phyloP scores from a whole-genome alignment of 1,284 basidiomycete species.

The Afroboletus lepidellus region DNA sequence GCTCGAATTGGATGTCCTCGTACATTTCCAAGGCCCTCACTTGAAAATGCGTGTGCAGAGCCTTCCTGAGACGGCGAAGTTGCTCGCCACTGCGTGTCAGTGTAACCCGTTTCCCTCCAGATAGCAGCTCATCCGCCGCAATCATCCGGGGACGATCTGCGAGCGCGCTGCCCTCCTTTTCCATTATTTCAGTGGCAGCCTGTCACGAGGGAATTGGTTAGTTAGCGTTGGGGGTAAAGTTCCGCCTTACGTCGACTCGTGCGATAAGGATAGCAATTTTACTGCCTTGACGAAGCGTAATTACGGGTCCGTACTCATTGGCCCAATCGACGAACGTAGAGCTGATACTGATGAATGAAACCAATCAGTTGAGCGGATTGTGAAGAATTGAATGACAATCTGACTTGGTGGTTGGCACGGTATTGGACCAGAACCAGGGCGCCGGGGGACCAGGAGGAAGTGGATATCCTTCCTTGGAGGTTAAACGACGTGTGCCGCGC shows the following conservation, averaged over 20 bases:
- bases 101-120: constrained; percentile 28
- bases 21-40: constrained; percentile 35
- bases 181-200: constrained; percentile 39
- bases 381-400: neutral
- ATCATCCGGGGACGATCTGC: constrained; percentile 36
- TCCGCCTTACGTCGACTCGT: constrained; percentile 28
- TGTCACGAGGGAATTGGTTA: constrained; percentile 1
- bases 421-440: constrained; percentile 20
- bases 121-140: constrained; percentile 32
- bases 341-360: constrained; percentile 14
- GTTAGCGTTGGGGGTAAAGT: neutral
- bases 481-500: neutral
- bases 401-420: constrained; percentile 23
- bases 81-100: constrained; percentile 25
- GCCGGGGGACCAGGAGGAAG: constrained; percentile 31
- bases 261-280: constrained; percentile 31
- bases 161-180: constrained; percentile 35
- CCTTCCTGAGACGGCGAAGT: constrained; percentile 35
- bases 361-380: neutral
- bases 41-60: constrained; percentile 41
- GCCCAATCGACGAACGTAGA: constrained; percentile 28
- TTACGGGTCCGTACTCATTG: constrained; percentile 35
- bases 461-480: constrained; percentile 10
- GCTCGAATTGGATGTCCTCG: constrained; percentile 35
- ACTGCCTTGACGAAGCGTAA: constrained; percentile 31